Base-by-base conservation (phyloP, 1,284 basidiomycete species). In the Ustilago cynodontis region DNA sequence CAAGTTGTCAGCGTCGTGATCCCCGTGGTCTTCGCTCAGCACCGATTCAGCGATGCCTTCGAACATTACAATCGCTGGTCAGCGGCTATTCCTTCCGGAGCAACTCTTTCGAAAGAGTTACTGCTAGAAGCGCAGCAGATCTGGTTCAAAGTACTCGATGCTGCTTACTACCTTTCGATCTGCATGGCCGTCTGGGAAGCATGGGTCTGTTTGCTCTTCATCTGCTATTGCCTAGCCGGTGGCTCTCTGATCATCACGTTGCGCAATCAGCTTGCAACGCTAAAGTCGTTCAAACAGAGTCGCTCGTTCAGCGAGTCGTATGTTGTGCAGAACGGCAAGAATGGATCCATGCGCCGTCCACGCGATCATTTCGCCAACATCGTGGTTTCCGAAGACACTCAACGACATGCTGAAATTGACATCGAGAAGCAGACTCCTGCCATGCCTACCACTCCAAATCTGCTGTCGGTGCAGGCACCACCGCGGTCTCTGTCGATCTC, bases 131-230 rank as follows among this genome's bases (percentile, higher is more conserved):
- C 66, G 6, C 72, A 75, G 60, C 51, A 55, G 29, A 70, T 75
- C 53, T 75, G 72, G 72, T 70, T 65, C 56, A 45, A 61, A 24
- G 60, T 67, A n/a, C 45, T 75, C 7, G 72, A 70, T 28, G 59
- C 72, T 2, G 65, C 65, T 16, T 65, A 61, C 31, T 69, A 54
- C 28, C 7, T 66, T 24, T 70, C 65, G 13, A 61, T 70, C 53
- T 69, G 67, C 60, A 62, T 75, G 61, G 47, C 54, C 3, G 58
- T 71, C 7, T 75, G 68, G 67, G 62, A 63, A 26, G 64, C 61
- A 18, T 69, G 66, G 66, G 66, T 62, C 0, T 74, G 61, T 56
- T 49, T 41, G 22, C 31, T 74, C 0, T 57, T 65, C 22, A 26
- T 69, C 52, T 58, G 56, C 33, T 61, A 70, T 35, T 58, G 63